Conservation (phyloP, 805 yeast genomes). For the Wickerhamiella sergipiensis region DNA sequence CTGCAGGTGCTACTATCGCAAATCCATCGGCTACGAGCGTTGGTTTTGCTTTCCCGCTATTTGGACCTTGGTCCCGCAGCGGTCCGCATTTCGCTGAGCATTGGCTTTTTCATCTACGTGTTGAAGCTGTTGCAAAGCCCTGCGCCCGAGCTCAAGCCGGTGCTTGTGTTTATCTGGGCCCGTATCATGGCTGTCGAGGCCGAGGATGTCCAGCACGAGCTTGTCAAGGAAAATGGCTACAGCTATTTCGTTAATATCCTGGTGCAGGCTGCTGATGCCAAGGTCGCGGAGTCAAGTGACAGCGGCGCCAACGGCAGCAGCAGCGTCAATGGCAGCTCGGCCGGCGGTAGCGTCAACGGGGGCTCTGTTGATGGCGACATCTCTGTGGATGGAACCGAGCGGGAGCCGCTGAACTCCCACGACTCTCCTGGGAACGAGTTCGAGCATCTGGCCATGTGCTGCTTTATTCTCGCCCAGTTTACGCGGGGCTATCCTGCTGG, state of each 20-base stretch:
- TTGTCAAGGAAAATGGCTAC: constrained; percentile 82
- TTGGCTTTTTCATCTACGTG: constrained; percentile 93
- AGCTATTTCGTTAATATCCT: constrained; percentile 74
- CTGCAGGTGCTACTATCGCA: constrained; percentile 86
- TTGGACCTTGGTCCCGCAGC: constrained; percentile 97
- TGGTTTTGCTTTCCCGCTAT: constrained; percentile 69
- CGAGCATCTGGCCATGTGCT: constrained; percentile 93
- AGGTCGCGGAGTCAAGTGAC: not conserved
- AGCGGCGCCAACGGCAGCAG: not conserved
- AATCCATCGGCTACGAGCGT: constrained; percentile 81
- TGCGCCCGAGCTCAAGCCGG: constrained; percentile 89
- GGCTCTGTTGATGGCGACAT: not conserved
- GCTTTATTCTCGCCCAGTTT: constrained; percentile 75
- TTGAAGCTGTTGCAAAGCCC: constrained; percentile 82
- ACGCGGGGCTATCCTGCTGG: constrained; percentile 69
- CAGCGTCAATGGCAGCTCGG: not conserved
- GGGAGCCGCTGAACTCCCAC: not conserved
- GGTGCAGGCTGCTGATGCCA: constrained; percentile 21
- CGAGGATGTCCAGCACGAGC: constrained; percentile 77
- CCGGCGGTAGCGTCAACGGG: too few species aligned
- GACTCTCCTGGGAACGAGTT: constrained; percentile 12
- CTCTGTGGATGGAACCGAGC: constrained; percentile 18
- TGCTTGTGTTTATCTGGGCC: constrained; percentile 93
- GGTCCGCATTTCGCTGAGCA: constrained; percentile 78
- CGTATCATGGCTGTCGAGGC: constrained; percentile 93